Conservation (phyloP, 371 early-diverging fungal species). For the Actinomortierella wolfii region DNA sequence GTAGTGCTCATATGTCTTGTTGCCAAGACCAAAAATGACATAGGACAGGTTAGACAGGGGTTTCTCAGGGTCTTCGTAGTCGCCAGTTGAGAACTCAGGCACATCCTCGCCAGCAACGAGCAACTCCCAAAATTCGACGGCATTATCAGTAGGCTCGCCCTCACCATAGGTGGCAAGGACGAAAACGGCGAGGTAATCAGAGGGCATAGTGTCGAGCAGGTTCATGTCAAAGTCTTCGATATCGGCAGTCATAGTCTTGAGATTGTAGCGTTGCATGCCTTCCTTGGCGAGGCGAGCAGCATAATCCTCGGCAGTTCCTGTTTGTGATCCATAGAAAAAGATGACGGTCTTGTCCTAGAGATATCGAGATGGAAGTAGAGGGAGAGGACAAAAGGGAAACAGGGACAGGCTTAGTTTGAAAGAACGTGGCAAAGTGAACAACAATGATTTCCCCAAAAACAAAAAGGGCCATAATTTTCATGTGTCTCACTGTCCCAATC, state of each 20-base stretch:
- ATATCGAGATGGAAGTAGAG: neutral
- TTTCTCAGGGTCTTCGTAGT: constrained; percentile 55
- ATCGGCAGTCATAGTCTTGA: constrained; percentile 81
- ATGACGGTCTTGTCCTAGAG: constrained; percentile 68
- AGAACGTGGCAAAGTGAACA: neutral
- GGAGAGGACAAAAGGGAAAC: neutral
- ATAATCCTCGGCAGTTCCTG: constrained; percentile 96
- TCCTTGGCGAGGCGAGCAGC: constrained; percentile 89
- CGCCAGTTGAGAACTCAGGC: constrained; percentile 70
- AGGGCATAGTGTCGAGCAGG: constrained; percentile 70
- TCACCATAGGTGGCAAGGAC: constrained; percentile 91
- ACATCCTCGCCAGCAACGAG: constrained; percentile 67
- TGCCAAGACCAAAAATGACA: constrained; percentile 94
- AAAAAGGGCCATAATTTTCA: neutral
- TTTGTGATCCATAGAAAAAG: constrained; percentile 94
- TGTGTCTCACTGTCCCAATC: neutral
- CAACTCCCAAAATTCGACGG: constrained; percentile 84
- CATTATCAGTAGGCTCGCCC: constrained; percentile 94
- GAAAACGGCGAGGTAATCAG: constrained; percentile 73
- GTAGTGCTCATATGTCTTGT: constrained; percentile 96
- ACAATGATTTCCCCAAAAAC: too few species aligned
- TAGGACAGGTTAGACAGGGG: constrained; percentile 72
- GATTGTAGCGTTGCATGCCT: constrained; percentile 73
- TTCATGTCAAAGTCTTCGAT: constrained; percentile 87
- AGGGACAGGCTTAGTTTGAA: neutral